A percentile compares a stretch with the other conserved stretches of the same genome.
These are phyloP conservation scores for Cicer chorassanicum DNA, from an alignment of 306 rosid species.

Conservation along the genomic window DNA sequence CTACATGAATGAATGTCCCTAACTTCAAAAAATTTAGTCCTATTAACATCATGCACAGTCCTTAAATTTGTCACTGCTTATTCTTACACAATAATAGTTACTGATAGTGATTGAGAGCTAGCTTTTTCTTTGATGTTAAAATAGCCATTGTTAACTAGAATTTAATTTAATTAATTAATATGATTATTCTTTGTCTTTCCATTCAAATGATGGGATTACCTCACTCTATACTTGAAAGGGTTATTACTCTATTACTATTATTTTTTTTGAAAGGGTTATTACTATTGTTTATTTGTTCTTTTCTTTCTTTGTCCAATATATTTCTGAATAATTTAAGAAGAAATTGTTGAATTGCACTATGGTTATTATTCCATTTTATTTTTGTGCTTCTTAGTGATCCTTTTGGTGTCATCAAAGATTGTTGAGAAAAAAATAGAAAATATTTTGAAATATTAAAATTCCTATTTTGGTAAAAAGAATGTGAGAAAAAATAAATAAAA, in stretches of 20 bases:
- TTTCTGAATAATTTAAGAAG: not conserved
- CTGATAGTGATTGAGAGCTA: slow-evolving; percentile 58
- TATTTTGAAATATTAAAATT: slow-evolving; percentile 2
- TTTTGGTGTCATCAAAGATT: slow-evolving; percentile 40
- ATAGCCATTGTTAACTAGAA: slow-evolving; percentile 31
- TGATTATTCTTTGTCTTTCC: slow-evolving; percentile 48
- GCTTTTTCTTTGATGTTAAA: slow-evolving; percentile 44
- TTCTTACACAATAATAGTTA: slow-evolving; percentile 59
- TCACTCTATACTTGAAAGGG: slow-evolving; percentile 45
- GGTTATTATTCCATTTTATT: slow-evolving; percentile 27
- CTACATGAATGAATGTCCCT: slow-evolving; percentile 51
- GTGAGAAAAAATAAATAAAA: not conserved
- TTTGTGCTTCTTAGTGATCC: slow-evolving; percentile 17
- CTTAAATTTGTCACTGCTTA: slow-evolving; percentile 51
- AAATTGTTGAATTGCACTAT: slow-evolving; percentile 32
- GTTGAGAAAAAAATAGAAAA: not conserved
- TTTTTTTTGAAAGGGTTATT: slow-evolving; percentile 47
- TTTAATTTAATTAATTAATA: slow-evolving; percentile 36
- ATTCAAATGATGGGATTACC: slow-evolving; percentile 52
- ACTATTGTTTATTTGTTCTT: slow-evolving; percentile 39
- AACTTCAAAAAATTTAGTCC: slow-evolving; percentile 47
- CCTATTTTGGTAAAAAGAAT: not conserved
- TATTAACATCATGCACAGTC: slow-evolving; percentile 64
- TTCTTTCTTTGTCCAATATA: slow-evolving; percentile 11
- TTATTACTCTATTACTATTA: slow-evolving; percentile 46